phyloP scores from a whole-genome alignment of 164 flowering plant genomes.

The Chloranthus sessilifolius region DNA sequence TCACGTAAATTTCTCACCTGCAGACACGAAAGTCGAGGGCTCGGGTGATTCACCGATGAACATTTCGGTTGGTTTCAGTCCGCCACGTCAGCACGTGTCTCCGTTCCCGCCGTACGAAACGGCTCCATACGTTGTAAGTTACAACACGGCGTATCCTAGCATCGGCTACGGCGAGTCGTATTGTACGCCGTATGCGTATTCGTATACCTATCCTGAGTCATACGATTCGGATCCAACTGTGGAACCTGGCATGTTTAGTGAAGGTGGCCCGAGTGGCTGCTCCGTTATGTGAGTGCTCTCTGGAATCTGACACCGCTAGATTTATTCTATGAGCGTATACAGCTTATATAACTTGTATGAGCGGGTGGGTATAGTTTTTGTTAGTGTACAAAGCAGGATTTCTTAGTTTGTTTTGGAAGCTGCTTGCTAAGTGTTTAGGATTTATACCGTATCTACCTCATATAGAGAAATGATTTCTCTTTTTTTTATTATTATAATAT shows the following conservation, averaged over 20 bases:
- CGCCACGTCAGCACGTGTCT: conserved; percentile 22
- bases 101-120: conserved; percentile 17
- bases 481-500: too few relatives aligned
- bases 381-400: too few relatives aligned
- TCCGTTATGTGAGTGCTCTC: conserved; percentile 31
- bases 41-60: conserved; percentile 10
- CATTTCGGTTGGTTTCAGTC: conserved; percentile 15
- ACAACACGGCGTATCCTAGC: conserved; percentile 36
- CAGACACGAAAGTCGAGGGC: conserved; percentile 11
- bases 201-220: conserved; percentile 11
- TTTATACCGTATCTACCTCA: too few relatives aligned
- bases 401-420: too few relatives aligned
- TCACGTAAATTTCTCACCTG: background rate
- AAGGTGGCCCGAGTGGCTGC: conserved; percentile 64
- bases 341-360: too few relatives aligned
- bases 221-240: conserved; percentile 7
- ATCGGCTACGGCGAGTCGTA: conserved; percentile 14
- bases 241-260: conserved; percentile 44
- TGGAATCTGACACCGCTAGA: conserved; percentile 2
- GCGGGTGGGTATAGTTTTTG: too few relatives aligned
- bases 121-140: conserved; percentile 32
- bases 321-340: too few relatives aligned
- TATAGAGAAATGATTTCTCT: too few relatives aligned
- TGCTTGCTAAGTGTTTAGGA: too few relatives aligned
- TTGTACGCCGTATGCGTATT: conserved; percentile 20